Evolutionary conservation across 2,329 filamentous ascomycete species (phyloP), one percentile per base, ranked within the genome.

Genomic region (Fusarium chuoi): DNA sequence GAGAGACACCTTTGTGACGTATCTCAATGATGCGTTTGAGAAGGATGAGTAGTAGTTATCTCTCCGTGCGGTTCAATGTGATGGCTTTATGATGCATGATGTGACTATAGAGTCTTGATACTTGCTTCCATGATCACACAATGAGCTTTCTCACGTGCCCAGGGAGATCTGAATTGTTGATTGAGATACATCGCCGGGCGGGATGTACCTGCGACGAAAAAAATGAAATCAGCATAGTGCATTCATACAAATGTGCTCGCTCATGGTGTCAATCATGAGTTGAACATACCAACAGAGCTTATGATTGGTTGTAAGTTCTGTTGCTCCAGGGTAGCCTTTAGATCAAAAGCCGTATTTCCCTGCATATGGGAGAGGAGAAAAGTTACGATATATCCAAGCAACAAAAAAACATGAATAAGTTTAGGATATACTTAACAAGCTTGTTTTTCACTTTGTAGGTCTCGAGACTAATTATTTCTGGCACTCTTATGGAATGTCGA

Each of bases 21-120:
- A 92, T 82, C 81, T 93, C 52, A 92, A 93, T 76, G 89, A 91
- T 78, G 85, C 86, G 9, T 92, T 92, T 80, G 89, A 89, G 71
- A 87, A 88, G 75, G 88, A 90, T 65, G 85, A 84, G 24, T 89
- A 78, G 84, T 14, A 9, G 7, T n/a, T 42, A 36, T 42, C 10
- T 18, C 24, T 24, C 6, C 12, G 14, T n/a, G 49, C 28, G 17
- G 28, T 17, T 38, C 41, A 28, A 11, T 18, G 22, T 18, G 15
- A 41, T 26, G 26, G 13, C 18, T 15, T 24, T 17, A 17, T n/a
- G 26, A 24, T 48, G n/a, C 18, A 36, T 55, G 51, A 28, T 26
- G 26, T 55, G 51, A 55, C 14, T 28, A 39, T n/a, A 22, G 18
- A 26, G 15, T 57, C 52, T 58, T n/a, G 14, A n/a, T 38, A 26